Evolutionary conservation across 306 rosid species (phyloP).

Genomic region (Prunus salicina): DNA sequence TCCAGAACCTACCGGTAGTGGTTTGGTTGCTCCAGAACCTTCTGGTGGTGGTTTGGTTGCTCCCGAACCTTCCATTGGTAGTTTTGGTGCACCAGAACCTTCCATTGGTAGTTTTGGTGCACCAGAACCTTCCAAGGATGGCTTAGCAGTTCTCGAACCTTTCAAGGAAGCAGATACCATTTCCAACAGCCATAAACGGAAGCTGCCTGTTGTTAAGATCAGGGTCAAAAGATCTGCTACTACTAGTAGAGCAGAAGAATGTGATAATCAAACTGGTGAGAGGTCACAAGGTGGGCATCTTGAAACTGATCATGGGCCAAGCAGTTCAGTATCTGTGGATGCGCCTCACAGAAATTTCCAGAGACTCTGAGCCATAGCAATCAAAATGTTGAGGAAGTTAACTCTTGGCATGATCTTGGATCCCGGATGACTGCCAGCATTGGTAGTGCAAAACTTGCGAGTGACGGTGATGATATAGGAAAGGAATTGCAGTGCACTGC

Average conservation of each 20-base stretch:
- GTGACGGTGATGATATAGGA: conserved; percentile 66
- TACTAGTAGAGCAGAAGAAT: conserved; percentile 72
- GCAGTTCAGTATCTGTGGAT: conserved; percentile 94
- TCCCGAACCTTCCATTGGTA: conserved; percentile 1
- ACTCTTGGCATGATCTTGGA: conserved; percentile 71
- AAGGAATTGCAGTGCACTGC: conserved; percentile 92
- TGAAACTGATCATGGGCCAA: conserved; percentile 62
- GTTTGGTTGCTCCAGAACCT: neutral
- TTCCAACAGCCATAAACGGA: conserved; percentile 63
- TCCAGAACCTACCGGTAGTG: neutral
- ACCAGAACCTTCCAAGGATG: conserved; percentile 22
- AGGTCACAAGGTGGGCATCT: conserved; percentile 63
- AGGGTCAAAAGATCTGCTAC: conserved; percentile 81
- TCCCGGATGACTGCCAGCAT: conserved; percentile 94
- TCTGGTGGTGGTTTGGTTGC: neutral
- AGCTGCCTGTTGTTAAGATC: conserved; percentile 64
- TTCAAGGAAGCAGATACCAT: conserved; percentile 60
- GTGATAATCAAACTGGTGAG: conserved; percentile 67
- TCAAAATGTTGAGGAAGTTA: conserved; percentile 76
- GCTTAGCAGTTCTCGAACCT: conserved; percentile 36
- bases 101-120: neutral
- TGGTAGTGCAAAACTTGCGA: conserved; percentile 74
- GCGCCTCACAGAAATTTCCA: conserved; percentile 71
- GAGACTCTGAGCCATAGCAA: conserved; percentile 57
- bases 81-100: conserved; percentile 1